Base-by-base conservation (phyloP, 2,329 filamentous ascomycete genomes). In the Rutstroemia sp. region DNA sequence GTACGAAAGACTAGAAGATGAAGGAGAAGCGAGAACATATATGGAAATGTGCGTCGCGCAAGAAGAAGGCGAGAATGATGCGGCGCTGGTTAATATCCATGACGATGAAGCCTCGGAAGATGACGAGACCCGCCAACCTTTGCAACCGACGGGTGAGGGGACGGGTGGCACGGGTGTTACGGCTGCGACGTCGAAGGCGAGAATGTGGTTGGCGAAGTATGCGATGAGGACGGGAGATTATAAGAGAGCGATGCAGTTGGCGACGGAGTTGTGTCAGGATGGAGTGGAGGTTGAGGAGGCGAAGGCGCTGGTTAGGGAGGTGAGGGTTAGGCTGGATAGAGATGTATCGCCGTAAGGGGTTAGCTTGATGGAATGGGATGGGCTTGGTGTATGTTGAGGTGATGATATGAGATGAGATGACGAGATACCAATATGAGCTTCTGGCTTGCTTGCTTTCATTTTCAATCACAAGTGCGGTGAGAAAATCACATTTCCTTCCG, bases 41-140 rank as follows among this genome's bases (percentile, higher is more conserved):
- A 97, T 99, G 94, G 92, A 97, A 71, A 81, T 97, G 57, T 95
- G 90, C 40, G 79, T 99, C 16, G 89, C 91, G 16, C 94, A 97
- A 68, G 94, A 99, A 70, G 88, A 92, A 47, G 92, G 91, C 0
- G 78, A 72, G 0, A 72, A 69, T 2, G 68, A 51, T 69, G 70
- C 48, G 62, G 69, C 53, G 65, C 66, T 58, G 5, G 76, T 81
- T 51, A 72, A 76, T 48, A 77, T 82, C 55, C 80, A 82, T 64
- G 77, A 77, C 57, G 81, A 83, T 64, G 80, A 78, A 2, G 73
- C 76, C 0, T 81, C 78, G 5, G 45, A 78, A 0, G 73, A 76
- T 44, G 73, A 76, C 44, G 66, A 68, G 27, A 52, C 59, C 8
- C 54, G 62, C 40, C 63, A 59, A n/a, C 51, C 50, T 12, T 39